Conservation (phyloP, 2,329 filamentous ascomycete genomes). For the Diplodia sapinea region DNA sequence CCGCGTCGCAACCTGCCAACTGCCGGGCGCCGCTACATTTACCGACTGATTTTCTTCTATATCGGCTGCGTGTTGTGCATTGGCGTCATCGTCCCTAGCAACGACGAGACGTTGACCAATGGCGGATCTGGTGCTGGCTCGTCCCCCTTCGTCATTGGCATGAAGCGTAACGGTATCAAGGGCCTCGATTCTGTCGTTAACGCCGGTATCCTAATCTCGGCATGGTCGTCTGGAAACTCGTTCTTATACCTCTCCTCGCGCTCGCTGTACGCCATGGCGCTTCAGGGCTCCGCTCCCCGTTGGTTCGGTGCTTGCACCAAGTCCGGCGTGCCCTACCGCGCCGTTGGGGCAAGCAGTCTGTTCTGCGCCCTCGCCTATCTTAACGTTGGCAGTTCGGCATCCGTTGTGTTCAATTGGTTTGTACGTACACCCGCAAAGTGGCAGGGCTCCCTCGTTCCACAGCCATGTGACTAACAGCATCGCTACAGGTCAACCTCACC, state of each 20-base stretch:
- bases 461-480: background rate
- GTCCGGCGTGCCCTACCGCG: constrained; percentile 62
- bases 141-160: constrained; percentile 57
- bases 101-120: constrained; percentile 57
- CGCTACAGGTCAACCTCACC: constrained; percentile 63
- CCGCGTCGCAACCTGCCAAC: constrained; percentile 65
- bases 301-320: constrained; percentile 66
- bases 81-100: constrained; percentile 63
- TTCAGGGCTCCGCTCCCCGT: constrained; percentile 68
- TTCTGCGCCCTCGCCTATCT: constrained; percentile 58
- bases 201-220: constrained; percentile 71
- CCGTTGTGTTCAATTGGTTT: constrained; percentile 69
- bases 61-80: constrained; percentile 64
- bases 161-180: constrained; percentile 57
- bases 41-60: constrained; percentile 68
- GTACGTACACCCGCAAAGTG: constrained; percentile 41
- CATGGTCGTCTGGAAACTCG: constrained; percentile 63
- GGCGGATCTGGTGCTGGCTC: constrained; percentile 62
- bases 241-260: constrained; percentile 61
- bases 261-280: constrained; percentile 61
- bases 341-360: constrained; percentile 51
- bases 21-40: constrained; percentile 66
- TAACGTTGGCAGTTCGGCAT: constrained; percentile 52
- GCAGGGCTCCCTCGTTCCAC: background rate
- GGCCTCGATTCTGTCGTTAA: constrained; percentile 72